These are phyloP conservation scores for Prototheca stagnorum DNA, from an alignment of 163 green algal genomes.

Conservation along the genomic window DNA sequence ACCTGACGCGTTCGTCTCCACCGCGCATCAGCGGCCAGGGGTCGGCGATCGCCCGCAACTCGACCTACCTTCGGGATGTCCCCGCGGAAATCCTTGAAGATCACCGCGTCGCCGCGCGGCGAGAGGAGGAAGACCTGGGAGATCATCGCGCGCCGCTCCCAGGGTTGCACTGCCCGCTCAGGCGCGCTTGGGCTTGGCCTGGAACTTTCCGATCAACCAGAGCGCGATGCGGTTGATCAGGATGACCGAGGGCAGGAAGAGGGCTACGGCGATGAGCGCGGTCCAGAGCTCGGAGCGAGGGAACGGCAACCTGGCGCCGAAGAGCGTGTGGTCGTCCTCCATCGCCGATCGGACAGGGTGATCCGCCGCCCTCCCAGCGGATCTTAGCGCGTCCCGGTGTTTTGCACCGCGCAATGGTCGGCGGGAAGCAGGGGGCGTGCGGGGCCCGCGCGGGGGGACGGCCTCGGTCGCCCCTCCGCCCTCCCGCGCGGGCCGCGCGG, in stretches of 20 bases:
- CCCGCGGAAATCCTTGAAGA: slow-evolving; percentile 76
- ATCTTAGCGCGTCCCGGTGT: too few relatives aligned
- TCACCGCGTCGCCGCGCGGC: slow-evolving; percentile 79
- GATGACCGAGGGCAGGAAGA: slow-evolving; percentile 31
- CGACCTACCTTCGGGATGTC: slow-evolving; percentile 59
- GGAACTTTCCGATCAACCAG: background rate
- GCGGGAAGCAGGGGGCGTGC: too few relatives aligned
- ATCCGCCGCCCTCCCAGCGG: too few relatives aligned
- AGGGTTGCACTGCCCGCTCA: background rate
- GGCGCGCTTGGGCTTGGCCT: slow-evolving; percentile 3
- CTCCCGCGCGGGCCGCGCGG: too few relatives aligned
- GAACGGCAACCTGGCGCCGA: slow-evolving; percentile 33
- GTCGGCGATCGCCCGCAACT: background rate
- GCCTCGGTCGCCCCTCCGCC: too few relatives aligned
- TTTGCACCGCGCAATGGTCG: too few relatives aligned
- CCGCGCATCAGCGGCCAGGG: too few relatives aligned
- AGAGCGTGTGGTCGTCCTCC: slow-evolving; percentile 8
- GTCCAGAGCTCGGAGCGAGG: slow-evolving; percentile 26
- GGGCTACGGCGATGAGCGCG: slow-evolving; percentile 21
- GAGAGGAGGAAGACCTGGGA: slow-evolving; percentile 86
- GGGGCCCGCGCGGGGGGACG: too few relatives aligned
- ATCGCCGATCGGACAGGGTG: background rate
- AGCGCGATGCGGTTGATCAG: slow-evolving; percentile 13
- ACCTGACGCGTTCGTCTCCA: too few relatives aligned
- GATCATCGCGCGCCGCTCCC: slow-evolving; percentile 53